These are phyloP conservation scores for Gentiana dahurica DNA, from an alignment of 257 asterid species.

Conservation along the genomic window DNA sequence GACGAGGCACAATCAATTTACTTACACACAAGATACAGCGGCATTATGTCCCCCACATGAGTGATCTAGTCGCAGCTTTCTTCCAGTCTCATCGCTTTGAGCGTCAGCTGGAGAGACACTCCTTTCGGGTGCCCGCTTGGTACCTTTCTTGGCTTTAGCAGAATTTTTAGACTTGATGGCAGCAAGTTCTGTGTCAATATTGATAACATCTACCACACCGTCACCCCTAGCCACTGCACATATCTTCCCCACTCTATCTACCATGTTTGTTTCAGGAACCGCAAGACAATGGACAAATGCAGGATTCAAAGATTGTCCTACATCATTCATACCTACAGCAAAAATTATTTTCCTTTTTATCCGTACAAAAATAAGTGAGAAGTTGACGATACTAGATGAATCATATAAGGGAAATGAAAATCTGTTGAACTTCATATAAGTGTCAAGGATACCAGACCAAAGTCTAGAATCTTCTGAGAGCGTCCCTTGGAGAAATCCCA, in stretches of 20 bases:
- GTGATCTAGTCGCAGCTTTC: slow-evolving; percentile 52
- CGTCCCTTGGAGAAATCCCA: slow-evolving; percentile 98
- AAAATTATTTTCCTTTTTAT: slow-evolving; percentile 1
- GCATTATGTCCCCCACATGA: slow-evolving; percentile 76
- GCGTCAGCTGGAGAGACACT: slow-evolving; percentile 20
- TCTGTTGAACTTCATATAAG: background rate
- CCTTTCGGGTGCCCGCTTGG: slow-evolving; percentile 26
- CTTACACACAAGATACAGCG: slow-evolving; percentile 94
- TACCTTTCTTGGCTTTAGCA: slow-evolving; percentile 32
- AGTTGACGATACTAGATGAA: background rate
- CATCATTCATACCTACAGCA: slow-evolving; percentile 23
- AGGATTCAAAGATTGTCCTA: slow-evolving; percentile 74
- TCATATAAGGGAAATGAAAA: background rate
- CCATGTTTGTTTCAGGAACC: slow-evolving; percentile 72
- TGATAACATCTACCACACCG: slow-evolving; percentile 61
- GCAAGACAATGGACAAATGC: slow-evolving; percentile 74
- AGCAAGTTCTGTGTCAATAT: slow-evolving; percentile 49
- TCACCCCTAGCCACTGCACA: slow-evolving; percentile 93
- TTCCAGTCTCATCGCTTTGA: slow-evolving; percentile 16
- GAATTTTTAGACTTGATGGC: slow-evolving; percentile 37
- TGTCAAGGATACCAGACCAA: slow-evolving; percentile 41
- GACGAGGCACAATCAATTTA: background rate
- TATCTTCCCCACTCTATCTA: slow-evolving; percentile 64
- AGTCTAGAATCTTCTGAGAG: slow-evolving; percentile 59
- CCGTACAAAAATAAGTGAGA: background rate